Conservation (phyloP, 1,284 basidiomycete species). For the Pterula multifida region DNA sequence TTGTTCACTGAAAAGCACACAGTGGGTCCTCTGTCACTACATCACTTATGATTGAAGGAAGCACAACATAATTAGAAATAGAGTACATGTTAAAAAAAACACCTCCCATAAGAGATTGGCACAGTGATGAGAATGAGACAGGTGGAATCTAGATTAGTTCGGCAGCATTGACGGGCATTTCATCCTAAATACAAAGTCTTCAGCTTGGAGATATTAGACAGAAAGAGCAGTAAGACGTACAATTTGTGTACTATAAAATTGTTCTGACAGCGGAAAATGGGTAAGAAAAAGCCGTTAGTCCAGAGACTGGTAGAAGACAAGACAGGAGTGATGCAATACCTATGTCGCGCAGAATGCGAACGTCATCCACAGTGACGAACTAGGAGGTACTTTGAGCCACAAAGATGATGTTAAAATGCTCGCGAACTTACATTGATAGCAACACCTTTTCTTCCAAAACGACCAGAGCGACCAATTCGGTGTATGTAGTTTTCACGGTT, state of each 20-base stretch:
- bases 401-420: slow-evolving; percentile 9
- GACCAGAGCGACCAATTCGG: slow-evolving; percentile 90
- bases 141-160: slow-evolving; percentile 52
- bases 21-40: too few relatives aligned
- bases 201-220: slow-evolving; percentile 9
- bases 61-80: too few relatives aligned
- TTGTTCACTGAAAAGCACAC: too few relatives aligned
- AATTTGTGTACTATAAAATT: slow-evolving; percentile 84
- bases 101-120: background rate
- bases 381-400: slow-evolving; percentile 16
- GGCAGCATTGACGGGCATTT: slow-evolving; percentile 90
- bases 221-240: slow-evolving; percentile 29
- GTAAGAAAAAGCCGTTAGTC: too few relatives aligned
- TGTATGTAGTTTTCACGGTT: slow-evolving; percentile 99
- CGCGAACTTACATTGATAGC: slow-evolving; percentile 65
- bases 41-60: too few relatives aligned
- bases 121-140: too few relatives aligned
- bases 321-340: slow-evolving; percentile 29
- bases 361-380: slow-evolving; percentile 89
- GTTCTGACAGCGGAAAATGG: slow-evolving; percentile 35
- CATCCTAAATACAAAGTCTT: slow-evolving; percentile 45
- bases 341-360: slow-evolving; percentile 83
- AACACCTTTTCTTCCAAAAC: slow-evolving; percentile 91
- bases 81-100: background rate
- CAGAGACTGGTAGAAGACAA: slow-evolving; percentile 10